phyloP scores from a whole-genome alignment of 2,329 filamentous ascomycete species.

The Taxawa tesnikishii region DNA sequence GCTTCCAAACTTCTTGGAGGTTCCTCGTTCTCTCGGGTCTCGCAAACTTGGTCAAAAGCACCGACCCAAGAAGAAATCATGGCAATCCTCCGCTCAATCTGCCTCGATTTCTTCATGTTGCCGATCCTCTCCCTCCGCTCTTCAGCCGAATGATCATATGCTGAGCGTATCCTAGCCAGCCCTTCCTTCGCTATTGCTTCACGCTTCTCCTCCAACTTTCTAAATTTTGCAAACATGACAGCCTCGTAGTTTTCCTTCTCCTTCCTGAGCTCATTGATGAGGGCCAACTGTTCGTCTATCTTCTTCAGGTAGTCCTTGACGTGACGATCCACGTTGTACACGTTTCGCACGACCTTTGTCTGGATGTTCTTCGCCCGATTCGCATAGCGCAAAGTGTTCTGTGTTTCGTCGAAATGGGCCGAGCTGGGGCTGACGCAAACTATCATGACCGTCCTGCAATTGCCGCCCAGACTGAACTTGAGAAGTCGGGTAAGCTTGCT shows the following conservation, averaged over 20 bases:
- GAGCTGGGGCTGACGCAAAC: slow-evolving; percentile 96
- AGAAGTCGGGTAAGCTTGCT: slow-evolving; percentile 91
- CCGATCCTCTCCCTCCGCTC: slow-evolving; percentile 70
- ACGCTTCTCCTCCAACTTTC: slow-evolving; percentile 79
- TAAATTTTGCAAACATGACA: slow-evolving; percentile 74
- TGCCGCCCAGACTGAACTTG: slow-evolving; percentile 93
- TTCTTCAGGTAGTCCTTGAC: slow-evolving; percentile 99
- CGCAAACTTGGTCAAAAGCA: slow-evolving; percentile 75
- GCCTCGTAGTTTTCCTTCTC: slow-evolving; percentile 84
- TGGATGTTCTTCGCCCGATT: slow-evolving; percentile 99
- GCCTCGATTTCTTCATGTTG: slow-evolving; percentile 70
- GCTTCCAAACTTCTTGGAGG: slow-evolving; percentile 54
- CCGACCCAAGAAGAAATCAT: slow-evolving; percentile 87
- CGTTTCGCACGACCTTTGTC: slow-evolving; percentile 97
- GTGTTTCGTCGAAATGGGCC: slow-evolving; percentile 93
- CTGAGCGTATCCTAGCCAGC: slow-evolving; percentile 62
- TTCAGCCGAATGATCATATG: slow-evolving; percentile 66
- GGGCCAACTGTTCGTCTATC: slow-evolving; percentile 94
- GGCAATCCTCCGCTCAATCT: slow-evolving; percentile 72
- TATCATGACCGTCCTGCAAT: slow-evolving; percentile 99
- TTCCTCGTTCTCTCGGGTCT: slow-evolving; percentile 55
- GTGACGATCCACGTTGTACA: slow-evolving; percentile 97
- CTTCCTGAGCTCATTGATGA: slow-evolving; percentile 90
- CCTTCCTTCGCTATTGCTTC: slow-evolving; percentile 66
- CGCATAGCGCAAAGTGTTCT: slow-evolving; percentile 93